Percentiles rank a stretch among this genome's conserved stretches.
Evolutionary conservation across 2,329 filamentous ascomycete species (phyloP).

Genomic region (Pseudogymnoascus sp.): DNA sequence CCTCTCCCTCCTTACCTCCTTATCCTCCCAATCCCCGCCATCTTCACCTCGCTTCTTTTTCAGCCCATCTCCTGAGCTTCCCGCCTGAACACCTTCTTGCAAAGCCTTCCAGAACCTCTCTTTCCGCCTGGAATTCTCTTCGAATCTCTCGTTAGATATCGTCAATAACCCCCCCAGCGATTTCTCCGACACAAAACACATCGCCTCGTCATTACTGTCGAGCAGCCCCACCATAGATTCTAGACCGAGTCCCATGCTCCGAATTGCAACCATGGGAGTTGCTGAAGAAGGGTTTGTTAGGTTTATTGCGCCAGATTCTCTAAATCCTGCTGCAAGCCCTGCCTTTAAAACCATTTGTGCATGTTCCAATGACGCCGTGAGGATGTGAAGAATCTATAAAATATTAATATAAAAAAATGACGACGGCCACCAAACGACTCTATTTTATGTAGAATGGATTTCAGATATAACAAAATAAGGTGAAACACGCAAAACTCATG

Average conservation of each 20-base stretch:
- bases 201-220: constrained; percentile 32
- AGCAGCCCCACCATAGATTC: constrained; percentile 67
- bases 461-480: constrained; percentile 8
- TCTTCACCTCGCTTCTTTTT: constrained; percentile 28
- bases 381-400: constrained; percentile 75
- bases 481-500: neutral
- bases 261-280: constrained; percentile 75
- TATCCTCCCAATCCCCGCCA: constrained; percentile 50
- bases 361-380: constrained; percentile 67
- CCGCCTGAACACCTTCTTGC: constrained; percentile 15
- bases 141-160: constrained; percentile 70
- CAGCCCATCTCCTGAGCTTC: constrained; percentile 18
- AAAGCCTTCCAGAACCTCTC: constrained; percentile 52
- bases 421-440: neutral
- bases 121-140: constrained; percentile 62
- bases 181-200: constrained; percentile 54
- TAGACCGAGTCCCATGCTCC: constrained; percentile 74
- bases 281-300: constrained; percentile 35
- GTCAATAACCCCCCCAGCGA: constrained; percentile 63
- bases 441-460: neutral
- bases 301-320: constrained; percentile 81
- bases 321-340: constrained; percentile 75
- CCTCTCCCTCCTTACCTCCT: constrained; percentile 45
- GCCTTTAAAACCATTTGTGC: constrained; percentile 71
- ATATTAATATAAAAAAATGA: constrained; percentile 12